Evolutionary conservation across 306 rosid genomes (phyloP).

Genomic region (Begonia peltatifolia): DNA sequence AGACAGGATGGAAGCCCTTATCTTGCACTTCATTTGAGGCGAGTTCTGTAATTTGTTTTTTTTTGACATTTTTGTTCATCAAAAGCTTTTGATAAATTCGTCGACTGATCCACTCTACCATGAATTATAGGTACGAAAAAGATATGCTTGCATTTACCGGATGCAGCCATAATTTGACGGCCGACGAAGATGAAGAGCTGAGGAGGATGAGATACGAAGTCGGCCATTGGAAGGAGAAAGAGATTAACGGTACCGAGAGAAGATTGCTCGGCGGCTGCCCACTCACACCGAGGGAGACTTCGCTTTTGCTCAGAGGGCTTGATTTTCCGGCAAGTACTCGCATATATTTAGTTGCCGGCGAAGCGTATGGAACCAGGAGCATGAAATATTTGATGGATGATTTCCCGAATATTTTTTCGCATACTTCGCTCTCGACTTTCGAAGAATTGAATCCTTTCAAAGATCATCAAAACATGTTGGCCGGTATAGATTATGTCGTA

Average conservation of each 20-base stretch:
- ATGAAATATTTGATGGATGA: conserved; percentile 77
- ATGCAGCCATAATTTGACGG: conserved; percentile 83
- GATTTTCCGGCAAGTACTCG: conserved; percentile 66
- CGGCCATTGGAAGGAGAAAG: conserved; percentile 97
- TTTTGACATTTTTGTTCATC: neutral
- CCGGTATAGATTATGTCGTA: conserved; percentile 88
- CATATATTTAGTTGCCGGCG: conserved; percentile 90
- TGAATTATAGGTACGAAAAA: conserved; percentile 69
- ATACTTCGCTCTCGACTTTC: conserved; percentile 55
- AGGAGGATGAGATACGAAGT: conserved; percentile 80
- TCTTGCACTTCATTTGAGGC: conserved; percentile 93
- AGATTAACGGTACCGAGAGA: conserved; percentile 84
- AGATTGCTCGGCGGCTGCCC: conserved; percentile 97
- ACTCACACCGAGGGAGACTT: conserved; percentile 83
- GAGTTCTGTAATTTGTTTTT: conserved; percentile 17
- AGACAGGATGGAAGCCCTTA: conserved; percentile 54
- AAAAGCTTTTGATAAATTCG: too few relatives aligned
- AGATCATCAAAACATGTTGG: conserved; percentile 96
- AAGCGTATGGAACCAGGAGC: conserved; percentile 79
- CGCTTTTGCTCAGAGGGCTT: conserved; percentile 72
- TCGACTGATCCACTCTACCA: neutral
- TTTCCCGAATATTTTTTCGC: conserved; percentile 77
- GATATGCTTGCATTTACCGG: conserved; percentile 99
- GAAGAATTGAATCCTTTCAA: conserved; percentile 63
- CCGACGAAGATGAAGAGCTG: conserved; percentile 72